These are phyloP conservation scores for Potentilla sterilis DNA, from an alignment of 306 rosid genomes.

Conservation along the genomic window DNA sequence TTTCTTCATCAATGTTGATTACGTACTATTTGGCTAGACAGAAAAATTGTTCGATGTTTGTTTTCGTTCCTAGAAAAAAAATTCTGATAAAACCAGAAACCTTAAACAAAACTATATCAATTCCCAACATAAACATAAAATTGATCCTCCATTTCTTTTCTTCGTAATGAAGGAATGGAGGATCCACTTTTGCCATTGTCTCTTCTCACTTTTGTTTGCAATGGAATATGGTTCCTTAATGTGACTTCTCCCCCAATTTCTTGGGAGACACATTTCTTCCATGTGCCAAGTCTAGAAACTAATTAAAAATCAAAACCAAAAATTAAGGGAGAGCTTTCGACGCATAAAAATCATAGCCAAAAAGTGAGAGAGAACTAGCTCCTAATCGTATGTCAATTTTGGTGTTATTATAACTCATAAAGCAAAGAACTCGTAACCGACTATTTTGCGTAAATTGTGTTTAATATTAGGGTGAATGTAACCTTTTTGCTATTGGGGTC, in stretches of 20 bases:
- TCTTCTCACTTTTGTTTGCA: not conserved
- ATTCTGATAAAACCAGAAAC: too few species aligned
- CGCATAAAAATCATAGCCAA: constrained; percentile 26
- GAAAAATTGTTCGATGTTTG: too few species aligned
- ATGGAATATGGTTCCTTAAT: not conserved
- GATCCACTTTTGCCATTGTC: constrained; percentile 10
- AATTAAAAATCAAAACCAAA: constrained; percentile 27
- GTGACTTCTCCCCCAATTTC: constrained; percentile 27
- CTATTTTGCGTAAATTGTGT: constrained; percentile 18
- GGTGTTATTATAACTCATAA: constrained; percentile 7
- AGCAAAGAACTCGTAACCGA: constrained; percentile 35
- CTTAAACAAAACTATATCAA: too few species aligned
- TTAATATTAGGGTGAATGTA: constrained; percentile 9
- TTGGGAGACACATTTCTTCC: constrained; percentile 41
- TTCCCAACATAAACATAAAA: too few species aligned
- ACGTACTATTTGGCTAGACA: too few species aligned
- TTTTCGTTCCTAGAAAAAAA: too few species aligned
- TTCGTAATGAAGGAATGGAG: too few species aligned
- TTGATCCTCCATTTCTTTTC: too few species aligned
- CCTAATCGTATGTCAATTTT: constrained; percentile 10
- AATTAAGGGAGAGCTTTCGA: too few species aligned
- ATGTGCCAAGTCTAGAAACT: constrained; percentile 2
- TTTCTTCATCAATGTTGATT: too few species aligned
- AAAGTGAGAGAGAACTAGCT: not conserved
- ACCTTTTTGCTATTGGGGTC: not conserved